Evolutionary conservation across 768 basidiomycete species (phyloP).

Genomic region (Mycena metata): DNA sequence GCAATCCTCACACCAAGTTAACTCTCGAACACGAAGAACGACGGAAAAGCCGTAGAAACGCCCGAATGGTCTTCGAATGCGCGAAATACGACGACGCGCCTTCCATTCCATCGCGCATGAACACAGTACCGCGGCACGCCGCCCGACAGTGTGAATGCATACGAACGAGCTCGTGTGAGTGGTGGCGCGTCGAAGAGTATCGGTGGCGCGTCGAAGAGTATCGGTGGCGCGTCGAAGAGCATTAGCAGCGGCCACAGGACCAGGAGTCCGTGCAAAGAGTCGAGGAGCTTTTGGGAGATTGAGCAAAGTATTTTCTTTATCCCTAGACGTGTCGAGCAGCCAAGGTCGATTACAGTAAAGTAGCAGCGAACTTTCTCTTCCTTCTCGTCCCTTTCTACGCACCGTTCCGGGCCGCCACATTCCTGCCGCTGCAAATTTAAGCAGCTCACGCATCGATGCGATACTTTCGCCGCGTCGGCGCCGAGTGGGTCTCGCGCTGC

Average conservation of each 20-base stretch:
- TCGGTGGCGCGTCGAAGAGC: no score
- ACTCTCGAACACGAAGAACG: neutral
- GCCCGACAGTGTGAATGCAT: neutral
- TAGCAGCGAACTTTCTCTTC: neutral
- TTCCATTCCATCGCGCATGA: constrained; percentile 8
- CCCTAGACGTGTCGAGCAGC: neutral
- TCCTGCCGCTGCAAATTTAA: no score
- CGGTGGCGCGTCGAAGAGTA: no score
- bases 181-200: constrained; percentile 3
- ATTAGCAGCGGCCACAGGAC: no score
- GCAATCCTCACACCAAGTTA: no score
- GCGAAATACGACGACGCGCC: neutral
- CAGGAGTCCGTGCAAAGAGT: no score
- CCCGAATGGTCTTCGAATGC: neutral
- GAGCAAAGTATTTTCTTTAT: neutral
- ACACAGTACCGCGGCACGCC: no score
- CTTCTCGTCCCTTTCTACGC: neutral
- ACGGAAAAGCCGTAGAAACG: neutral
- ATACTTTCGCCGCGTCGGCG: constrained; percentile 27
- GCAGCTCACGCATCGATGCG: constrained; percentile 13
- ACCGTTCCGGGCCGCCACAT: neutral
- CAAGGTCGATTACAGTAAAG: neutral
- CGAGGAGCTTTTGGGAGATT: no score
- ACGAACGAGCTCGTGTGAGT: neutral
- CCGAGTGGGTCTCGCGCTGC: constrained; percentile 38